A percentile compares a stretch with the other conserved stretches of the same genome.
These are phyloP conservation scores for Apiospora kogelbergensis DNA, from an alignment of 2,329 filamentous ascomycete genomes.

Conservation along the genomic window DNA sequence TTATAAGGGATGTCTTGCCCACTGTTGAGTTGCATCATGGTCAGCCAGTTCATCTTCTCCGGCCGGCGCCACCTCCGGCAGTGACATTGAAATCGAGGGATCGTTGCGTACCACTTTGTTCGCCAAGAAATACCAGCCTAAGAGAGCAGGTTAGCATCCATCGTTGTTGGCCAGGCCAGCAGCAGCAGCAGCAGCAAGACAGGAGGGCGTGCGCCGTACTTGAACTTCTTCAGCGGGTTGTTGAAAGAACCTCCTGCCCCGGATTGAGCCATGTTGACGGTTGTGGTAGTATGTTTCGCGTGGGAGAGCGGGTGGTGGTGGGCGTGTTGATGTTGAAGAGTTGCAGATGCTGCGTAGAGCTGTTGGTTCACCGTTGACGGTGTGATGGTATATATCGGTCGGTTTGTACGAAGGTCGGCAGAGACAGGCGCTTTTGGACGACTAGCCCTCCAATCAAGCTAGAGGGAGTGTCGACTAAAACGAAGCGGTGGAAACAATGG, in stretches of 20 bases:
- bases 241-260: conserved; percentile 81
- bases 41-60: conserved; percentile 1
- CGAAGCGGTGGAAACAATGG: conserved; percentile 5
- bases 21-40: conserved; percentile 54
- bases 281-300: conserved; percentile 16
- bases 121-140: conserved; percentile 94
- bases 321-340: neutral
- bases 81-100: neutral
- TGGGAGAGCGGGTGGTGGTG: neutral
- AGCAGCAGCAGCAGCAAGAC: neutral
- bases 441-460: neutral
- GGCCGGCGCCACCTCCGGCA: neutral
- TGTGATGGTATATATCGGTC: neutral
- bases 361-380: neutral
- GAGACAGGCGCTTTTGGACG: neutral
- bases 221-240: conserved; percentile 99
- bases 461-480: conserved; percentile 1
- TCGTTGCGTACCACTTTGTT: conserved; percentile 84
- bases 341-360: neutral
- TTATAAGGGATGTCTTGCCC: conserved; percentile 97
- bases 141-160: neutral
- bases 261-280: conserved; percentile 73
- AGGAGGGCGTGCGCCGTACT: conserved; percentile 56
- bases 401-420: neutral
- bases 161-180: neutral